Evolutionary conservation across 208 protist species (phyloP), one percentile per base, ranked within the genome.

Genomic region (Trypanosoma platydactyli): DNA sequence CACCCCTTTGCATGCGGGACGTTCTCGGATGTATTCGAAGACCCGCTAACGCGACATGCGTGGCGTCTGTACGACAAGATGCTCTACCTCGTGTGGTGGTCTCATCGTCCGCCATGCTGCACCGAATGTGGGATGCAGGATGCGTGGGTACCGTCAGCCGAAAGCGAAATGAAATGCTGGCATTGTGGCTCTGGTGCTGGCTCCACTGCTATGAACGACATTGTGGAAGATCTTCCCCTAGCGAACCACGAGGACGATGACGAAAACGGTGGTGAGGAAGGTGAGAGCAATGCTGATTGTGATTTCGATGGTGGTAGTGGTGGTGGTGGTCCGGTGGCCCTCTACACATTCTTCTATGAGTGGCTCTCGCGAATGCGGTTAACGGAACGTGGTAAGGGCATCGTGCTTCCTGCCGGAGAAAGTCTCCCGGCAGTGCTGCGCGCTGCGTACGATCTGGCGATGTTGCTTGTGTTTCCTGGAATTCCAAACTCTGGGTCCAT

Each of bases 1-100:
- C 86, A 92, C 54, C 67, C 86, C 18, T 73, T 80, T 16, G 68
- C 81, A 5, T 68, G 54, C 45, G 81, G 87, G 13, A 50, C 62
- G 22, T 93, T 87, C 61, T 59, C 84, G 40, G 87, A 90, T 55
- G 83, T 90, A 30, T 86, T 90, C 44, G 51, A 73, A 46, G 84
- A 88, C 53, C 76, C 84, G 3, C 55, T 64, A 30, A 89, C 83
- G 9, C 51, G 73, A 20, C 40, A 71, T 27, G 1, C 62, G 24
- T 93, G 88, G 84, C 71, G 84, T 3, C 63, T 84, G 18, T 74
- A 89, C 66, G 88, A 94, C 41, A 87, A 89, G 63, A 82, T 89
- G n/a, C 69, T 91, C n/a, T 94, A 94, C 61, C 30, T 91, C 29
- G 84, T 89, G 25, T 94, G 88, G 88, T 94, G 88, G 84, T 87